phyloP scores from a whole-genome alignment of 345 rosid species.

The Rhodamnia argentea region DNA sequence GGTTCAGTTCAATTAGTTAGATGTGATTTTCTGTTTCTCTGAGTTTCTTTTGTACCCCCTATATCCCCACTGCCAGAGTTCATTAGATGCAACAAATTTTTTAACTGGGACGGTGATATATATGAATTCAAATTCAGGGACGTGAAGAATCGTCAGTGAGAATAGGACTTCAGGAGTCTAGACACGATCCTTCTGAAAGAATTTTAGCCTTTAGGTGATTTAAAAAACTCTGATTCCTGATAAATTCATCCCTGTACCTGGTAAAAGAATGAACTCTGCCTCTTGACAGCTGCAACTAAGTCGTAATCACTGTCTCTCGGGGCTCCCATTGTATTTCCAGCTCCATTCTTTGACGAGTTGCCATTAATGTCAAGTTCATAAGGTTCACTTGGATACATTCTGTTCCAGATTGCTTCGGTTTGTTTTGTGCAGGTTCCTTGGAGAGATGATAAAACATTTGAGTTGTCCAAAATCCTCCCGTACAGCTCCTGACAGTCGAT shows the following conservation, averaged over 20 bases:
- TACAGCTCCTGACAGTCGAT: slow-evolving; percentile 58
- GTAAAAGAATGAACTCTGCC: slow-evolving; percentile 76
- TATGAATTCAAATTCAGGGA: neutral
- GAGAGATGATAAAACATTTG: slow-evolving; percentile 45
- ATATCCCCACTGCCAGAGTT: neutral
- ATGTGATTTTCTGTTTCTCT: neutral
- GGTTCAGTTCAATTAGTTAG: neutral
- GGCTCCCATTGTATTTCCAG: neutral
- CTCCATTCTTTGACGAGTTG: slow-evolving; percentile 2
- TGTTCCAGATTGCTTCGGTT: slow-evolving; percentile 58
- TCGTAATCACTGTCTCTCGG: slow-evolving; percentile 53
- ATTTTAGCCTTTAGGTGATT: neutral
- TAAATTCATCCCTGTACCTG: slow-evolving; percentile 36
- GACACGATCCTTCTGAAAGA: neutral
- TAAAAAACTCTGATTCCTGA: neutral
- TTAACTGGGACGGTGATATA: neutral
- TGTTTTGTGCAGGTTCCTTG: slow-evolving; percentile 26
- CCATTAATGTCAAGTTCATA: slow-evolving; percentile 36
- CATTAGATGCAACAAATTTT: neutral
- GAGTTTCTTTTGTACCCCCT: neutral
- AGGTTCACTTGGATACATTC: slow-evolving; percentile 58
- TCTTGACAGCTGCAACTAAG: slow-evolving; percentile 65
- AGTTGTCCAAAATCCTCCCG: slow-evolving; percentile 47
- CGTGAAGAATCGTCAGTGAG: neutral
- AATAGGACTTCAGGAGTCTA: neutral